phyloP scores from a whole-genome alignment of 1,284 basidiomycete species.

The Moesziomyces aphidis region DNA sequence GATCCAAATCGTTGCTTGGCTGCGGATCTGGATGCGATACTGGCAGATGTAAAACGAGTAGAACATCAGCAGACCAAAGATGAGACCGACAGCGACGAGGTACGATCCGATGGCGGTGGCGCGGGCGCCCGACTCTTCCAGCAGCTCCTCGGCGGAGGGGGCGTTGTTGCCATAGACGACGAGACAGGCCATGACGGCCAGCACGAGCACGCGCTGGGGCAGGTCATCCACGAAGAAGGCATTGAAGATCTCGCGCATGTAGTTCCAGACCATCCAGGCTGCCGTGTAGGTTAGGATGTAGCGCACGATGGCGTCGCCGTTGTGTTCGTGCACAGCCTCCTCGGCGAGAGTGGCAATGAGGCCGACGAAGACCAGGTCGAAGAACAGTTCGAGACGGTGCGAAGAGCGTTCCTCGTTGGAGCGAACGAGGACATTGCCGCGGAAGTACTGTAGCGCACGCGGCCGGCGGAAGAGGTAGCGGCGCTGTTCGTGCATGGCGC shows the following conservation, averaged over 20 bases:
- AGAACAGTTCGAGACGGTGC: constrained; percentile 55
- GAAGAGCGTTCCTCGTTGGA: constrained; percentile 51
- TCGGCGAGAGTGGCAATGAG: constrained; percentile 56
- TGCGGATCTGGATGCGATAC: constrained; percentile 56
- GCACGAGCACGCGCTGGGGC: constrained; percentile 48
- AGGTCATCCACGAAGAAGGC: constrained; percentile 60
- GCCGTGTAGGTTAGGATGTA: constrained; percentile 57
- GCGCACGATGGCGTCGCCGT: constrained; percentile 48
- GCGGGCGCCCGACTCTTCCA: constrained; percentile 38
- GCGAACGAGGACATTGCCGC: constrained; percentile 49
- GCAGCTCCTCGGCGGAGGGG: constrained; percentile 26
- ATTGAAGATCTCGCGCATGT: constrained; percentile 58
- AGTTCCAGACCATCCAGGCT: constrained; percentile 59
- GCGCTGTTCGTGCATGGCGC: constrained; percentile 37
- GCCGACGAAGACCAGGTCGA: constrained; percentile 60
- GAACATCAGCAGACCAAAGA: constrained; percentile 34
- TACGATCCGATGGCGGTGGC: constrained; percentile 55
- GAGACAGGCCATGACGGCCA: constrained; percentile 57
- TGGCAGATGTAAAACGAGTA: constrained; percentile 60
- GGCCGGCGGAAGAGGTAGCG: constrained; percentile 59
- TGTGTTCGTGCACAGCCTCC: constrained; percentile 52
- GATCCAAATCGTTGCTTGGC: constrained; percentile 37
- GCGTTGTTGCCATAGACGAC: constrained; percentile 62
- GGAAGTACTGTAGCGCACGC: constrained; percentile 59
- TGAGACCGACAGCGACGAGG: constrained; percentile 42